Evolutionary conservation across 2,329 filamentous ascomycete species (phyloP), one percentile per base, ranked within the genome.

Genomic region (Fusarium tjaetaba): DNA sequence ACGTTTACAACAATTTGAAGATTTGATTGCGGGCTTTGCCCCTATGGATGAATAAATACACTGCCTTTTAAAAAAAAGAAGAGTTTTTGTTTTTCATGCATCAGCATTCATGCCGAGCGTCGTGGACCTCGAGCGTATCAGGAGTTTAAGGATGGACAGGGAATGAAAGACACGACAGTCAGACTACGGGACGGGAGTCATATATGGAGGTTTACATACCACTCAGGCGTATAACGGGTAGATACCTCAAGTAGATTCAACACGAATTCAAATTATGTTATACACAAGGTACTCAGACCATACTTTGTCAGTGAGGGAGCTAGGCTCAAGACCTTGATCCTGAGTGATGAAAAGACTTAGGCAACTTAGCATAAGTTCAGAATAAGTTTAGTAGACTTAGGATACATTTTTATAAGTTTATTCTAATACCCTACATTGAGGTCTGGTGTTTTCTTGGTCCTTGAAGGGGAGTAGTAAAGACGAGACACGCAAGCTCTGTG

Each of bases 241-340:
- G 73, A 77, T 74, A 73, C 65, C 71, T 77, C 39, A 58, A 64
- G 43, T 45, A 46, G 38, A 62, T 55, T 72, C 58, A 57, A 67
- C 56, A 46, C 32, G n/a, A 66, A 65, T 58, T 49, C 22, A 60
- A 32, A 48, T 43, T 32, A n/a, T 22, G 28, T 7, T 32, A 11
- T 14, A 28, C 24, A 13, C 11, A 32, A 32, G 30, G 30, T 30
- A 11, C 28, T 30, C n/a, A 15, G 34, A 7, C 32, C 32, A 32
- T n/a, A 24, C 5, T 20, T 56, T 24, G 20, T 28, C 39, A 28
- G n/a, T 46, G n/a, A 43, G 26, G 13, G 5, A 18, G 16, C 11
- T 14, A 26, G 24, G 16, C 16, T 2, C 1, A 26, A 8, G 16
- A 26, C 18, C 43, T 45, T 24, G 5, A 10, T 28, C 11, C 43